A percentile compares a stretch with the other conserved stretches of the same genome.
phyloP scores from a whole-genome alignment of 23 red algal species.

The Gracilaria gracilis region DNA sequence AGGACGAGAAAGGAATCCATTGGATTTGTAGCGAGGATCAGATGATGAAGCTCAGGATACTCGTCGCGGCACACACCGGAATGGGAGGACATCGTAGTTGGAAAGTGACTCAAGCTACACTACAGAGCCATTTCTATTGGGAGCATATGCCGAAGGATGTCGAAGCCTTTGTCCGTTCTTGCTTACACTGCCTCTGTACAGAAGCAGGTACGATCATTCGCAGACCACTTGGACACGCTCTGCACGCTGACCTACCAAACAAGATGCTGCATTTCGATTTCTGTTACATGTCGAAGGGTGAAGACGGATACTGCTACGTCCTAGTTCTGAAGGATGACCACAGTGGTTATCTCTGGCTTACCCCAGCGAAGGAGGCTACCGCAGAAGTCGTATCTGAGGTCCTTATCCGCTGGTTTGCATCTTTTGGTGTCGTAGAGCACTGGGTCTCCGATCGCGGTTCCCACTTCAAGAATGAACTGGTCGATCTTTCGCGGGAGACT shows the following conservation, averaged over 20 bases:
- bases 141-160: slow-evolving; percentile 12
- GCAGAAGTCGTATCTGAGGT: not conserved
- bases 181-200: slow-evolving; percentile 44
- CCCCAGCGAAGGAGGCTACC: not conserved
- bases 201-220: not conserved
- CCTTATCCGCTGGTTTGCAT: slow-evolving; percentile 2
- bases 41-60: slow-evolving; percentile 26
- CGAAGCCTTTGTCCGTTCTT: slow-evolving; percentile 17
- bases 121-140: slow-evolving; percentile 31
- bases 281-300: slow-evolving; percentile 9
- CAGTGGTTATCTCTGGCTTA: slow-evolving; percentile 8
- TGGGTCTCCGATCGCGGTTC: slow-evolving; percentile 18
- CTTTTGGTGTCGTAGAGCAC: not conserved
- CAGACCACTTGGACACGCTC: not conserved
- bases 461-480: slow-evolving; percentile 26
- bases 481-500: not conserved
- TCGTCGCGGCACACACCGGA: slow-evolving; percentile 38
- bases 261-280: slow-evolving; percentile 45
- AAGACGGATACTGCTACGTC: not conserved
- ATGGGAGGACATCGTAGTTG: slow-evolving; percentile 31
- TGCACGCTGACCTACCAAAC: slow-evolving; percentile 8
- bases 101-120: not conserved
- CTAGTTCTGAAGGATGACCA: slow-evolving; percentile 35
- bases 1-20: not conserved
- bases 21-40: not conserved